Conservation (phyloP, 1,284 basidiomycete genomes). For the Quambalaria eucalypti region DNA sequence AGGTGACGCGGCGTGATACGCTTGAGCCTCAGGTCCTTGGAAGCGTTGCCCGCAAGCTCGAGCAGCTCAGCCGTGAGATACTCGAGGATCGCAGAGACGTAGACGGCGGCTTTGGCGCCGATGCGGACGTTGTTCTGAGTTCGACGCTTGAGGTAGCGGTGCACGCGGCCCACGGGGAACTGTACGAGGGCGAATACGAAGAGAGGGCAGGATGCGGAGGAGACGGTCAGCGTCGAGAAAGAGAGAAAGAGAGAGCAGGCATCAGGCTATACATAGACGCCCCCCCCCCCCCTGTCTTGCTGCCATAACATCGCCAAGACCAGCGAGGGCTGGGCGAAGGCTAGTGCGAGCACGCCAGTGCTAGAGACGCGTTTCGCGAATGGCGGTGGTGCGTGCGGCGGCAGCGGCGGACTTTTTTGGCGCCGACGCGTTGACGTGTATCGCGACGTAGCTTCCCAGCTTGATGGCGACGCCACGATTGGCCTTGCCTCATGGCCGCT, state of each 20-base stretch:
- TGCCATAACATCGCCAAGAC: not conserved
- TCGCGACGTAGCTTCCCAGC: not conserved
- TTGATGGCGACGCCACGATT: constrained; percentile 34
- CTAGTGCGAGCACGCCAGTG: no score
- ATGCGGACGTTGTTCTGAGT: constrained; percentile 89
- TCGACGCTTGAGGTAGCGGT: constrained; percentile 75
- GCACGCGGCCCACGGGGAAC: constrained; percentile 80
- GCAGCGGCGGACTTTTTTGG: not conserved
- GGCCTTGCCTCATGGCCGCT: no score
- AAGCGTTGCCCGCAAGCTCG: constrained; percentile 87
- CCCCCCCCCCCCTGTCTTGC: not conserved
- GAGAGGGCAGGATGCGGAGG: not conserved
- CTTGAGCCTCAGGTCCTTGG: constrained; percentile 89
- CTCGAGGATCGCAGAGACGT: constrained; percentile 81
- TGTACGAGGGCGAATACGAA: constrained; percentile 50
- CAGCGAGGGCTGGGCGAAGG: not conserved
- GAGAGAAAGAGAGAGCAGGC: not conserved
- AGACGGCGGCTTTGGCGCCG: constrained; percentile 83
- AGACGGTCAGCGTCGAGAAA: not conserved
- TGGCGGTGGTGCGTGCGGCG: no score
- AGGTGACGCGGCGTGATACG: constrained; percentile 90
- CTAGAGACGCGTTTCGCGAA: no score
- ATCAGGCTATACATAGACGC: not conserved
- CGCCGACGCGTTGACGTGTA: not conserved
- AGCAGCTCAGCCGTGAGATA: constrained; percentile 84